Evolutionary conservation across 2,329 filamentous ascomycete genomes (phyloP).

Genomic region (Phialophora verrucosa): DNA sequence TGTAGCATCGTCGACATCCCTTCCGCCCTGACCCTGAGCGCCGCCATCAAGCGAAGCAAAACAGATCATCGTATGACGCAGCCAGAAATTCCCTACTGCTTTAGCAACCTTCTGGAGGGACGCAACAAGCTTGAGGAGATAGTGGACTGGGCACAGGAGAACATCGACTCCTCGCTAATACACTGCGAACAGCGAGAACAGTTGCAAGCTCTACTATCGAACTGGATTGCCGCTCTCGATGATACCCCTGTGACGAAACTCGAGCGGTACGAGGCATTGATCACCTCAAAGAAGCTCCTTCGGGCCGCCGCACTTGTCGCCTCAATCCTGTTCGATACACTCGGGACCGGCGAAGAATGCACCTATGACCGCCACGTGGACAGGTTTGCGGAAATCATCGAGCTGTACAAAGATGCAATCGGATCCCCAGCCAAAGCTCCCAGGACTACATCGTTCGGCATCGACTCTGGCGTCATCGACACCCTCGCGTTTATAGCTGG

Average conservation of each 20-base stretch:
- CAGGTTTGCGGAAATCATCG: conserved; percentile 40
- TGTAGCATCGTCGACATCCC: conserved; percentile 37
- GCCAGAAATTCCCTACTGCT: conserved; percentile 28
- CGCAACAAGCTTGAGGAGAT: conserved; percentile 38
- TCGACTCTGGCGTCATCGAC: conserved; percentile 42
- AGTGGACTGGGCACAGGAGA: conserved; percentile 36
- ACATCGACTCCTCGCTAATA: conserved; percentile 19
- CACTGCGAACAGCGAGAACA: conserved; percentile 23
- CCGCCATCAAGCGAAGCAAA: conserved; percentile 25
- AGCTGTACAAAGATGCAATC: conserved; percentile 39
- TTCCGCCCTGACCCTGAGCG: conserved; percentile 35
- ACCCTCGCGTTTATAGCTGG: conserved; percentile 41
- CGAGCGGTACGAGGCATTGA: conserved; percentile 35
- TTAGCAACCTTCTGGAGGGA: conserved; percentile 35
- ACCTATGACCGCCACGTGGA: conserved; percentile 40
- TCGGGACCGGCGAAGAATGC: conserved; percentile 31
- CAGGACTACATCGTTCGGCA: conserved; percentile 40
- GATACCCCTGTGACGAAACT: conserved; percentile 21
- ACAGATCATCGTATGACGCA: conserved; percentile 18
- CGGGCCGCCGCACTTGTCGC: conserved; percentile 36
- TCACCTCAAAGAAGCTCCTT: conserved; percentile 35
- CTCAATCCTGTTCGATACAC: conserved; percentile 35
- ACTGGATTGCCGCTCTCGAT: conserved; percentile 34
- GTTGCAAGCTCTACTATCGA: conserved; percentile 30
- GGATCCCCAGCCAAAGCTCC: conserved; percentile 28